A percentile compares a stretch with the other conserved stretches of the same genome.
Conservation (phyloP, 2,329 filamentous ascomycete species). For the Phaeosphaeria sp. region DNA sequence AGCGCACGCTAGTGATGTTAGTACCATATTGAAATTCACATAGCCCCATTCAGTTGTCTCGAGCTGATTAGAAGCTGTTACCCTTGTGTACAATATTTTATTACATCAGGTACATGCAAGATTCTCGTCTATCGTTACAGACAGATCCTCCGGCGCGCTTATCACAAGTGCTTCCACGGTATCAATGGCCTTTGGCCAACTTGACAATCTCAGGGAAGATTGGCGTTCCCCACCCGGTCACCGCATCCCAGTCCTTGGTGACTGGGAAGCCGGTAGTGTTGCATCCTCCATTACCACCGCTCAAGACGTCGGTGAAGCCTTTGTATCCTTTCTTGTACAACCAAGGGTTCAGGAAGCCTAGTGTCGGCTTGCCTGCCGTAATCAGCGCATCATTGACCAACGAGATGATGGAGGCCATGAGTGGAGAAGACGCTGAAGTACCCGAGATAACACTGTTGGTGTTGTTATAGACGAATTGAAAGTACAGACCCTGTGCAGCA, state of each 20-base stretch:
- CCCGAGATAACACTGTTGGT: slow-evolving; percentile 8
- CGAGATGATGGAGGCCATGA: slow-evolving; percentile 16
- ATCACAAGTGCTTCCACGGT: no score
- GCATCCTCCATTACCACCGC: slow-evolving; percentile 31
- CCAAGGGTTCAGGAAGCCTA: slow-evolving; percentile 61
- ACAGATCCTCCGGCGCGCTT: no score
- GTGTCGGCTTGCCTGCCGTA: slow-evolving; percentile 50
- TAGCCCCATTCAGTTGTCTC: no score
- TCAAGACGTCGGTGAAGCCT: slow-evolving; percentile 47
- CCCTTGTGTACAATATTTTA: no score
- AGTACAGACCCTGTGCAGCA: slow-evolving; percentile 51
- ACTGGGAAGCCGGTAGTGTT: slow-evolving; percentile 23
- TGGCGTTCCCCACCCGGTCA: slow-evolving; percentile 52
- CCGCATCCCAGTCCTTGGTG: slow-evolving; percentile 51
- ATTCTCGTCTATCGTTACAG: no score
- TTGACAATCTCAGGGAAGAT: slow-evolving; percentile 3
- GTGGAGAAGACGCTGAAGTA: slow-evolving; percentile 20
- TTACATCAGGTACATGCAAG: no score
- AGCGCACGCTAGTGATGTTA: no score
- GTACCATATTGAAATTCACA: no score
- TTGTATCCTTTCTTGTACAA: slow-evolving; percentile 35
- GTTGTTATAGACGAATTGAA: slow-evolving; percentile 18
- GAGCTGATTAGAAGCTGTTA: no score
- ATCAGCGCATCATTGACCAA: slow-evolving; percentile 58
- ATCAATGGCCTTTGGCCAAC: not conserved